A percentile compares a stretch with the other conserved stretches of the same genome.
These are phyloP conservation scores for Nakaseomyces delphensis DNA, from an alignment of 1,139 yeast genomes.

Conservation along the genomic window DNA sequence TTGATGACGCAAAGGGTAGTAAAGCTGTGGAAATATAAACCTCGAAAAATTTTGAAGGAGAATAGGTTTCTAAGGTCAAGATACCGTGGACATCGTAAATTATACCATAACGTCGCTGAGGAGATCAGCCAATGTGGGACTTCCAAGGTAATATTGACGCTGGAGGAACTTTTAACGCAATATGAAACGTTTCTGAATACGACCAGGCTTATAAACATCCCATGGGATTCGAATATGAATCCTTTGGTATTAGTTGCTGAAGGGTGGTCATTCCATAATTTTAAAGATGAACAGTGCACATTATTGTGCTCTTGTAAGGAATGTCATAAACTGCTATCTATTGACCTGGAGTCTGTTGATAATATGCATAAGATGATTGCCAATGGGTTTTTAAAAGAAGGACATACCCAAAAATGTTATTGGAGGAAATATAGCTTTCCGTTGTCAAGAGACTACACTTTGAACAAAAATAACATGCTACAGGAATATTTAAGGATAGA, in stretches of 20 bases:
- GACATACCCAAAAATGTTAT: conserved; percentile 12
- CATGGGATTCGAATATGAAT: conserved; percentile 18
- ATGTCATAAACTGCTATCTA: not conserved
- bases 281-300: not conserved
- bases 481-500: conserved; percentile 12
- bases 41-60: not conserved
- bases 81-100: not conserved
- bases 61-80: not conserved
- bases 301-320: not conserved
- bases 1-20: conserved; percentile 7
- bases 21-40: conserved; percentile 12
- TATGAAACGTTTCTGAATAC: conserved; percentile 7
- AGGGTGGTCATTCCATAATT: conserved; percentile 14
- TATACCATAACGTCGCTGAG: not conserved
- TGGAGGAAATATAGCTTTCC: conserved; percentile 14
- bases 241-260: conserved; percentile 17
- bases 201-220: conserved; percentile 9
- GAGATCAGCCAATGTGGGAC: not conserved
- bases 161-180: not conserved
- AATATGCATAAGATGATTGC: not conserved
- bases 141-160: not conserved
- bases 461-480: conserved; percentile 12
- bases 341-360: conserved; percentile 1
- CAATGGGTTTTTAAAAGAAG: not conserved
- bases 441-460: conserved; percentile 12